phyloP scores from a whole-genome alignment of 352 stramenopile genomes.

The Pythium folliculosum region DNA sequence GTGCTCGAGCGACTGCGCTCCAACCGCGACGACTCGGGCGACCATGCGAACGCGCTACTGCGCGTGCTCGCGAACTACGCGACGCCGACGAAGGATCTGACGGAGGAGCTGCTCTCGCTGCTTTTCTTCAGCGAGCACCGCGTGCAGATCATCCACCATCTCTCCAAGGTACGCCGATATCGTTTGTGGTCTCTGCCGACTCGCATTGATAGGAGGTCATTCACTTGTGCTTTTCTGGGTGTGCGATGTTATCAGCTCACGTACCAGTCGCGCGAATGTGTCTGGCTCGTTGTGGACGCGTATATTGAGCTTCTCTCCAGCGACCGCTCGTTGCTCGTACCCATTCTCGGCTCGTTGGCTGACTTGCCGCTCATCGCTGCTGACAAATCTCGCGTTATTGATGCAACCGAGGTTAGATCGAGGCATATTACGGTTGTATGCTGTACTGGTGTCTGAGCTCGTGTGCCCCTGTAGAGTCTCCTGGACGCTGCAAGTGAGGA shows the following conservation, averaged over 20 bases:
- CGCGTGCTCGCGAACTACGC: conserved; percentile 78
- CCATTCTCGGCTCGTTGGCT: conserved; percentile 74
- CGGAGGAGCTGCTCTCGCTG: conserved; percentile 68
- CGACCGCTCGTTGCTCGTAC: conserved; percentile 75
- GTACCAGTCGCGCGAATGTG: conserved; percentile 80
- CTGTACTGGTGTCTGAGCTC: neutral
- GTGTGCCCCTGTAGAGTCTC: conserved; percentile 36
- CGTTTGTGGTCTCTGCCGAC: neutral
- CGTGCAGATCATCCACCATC: conserved; percentile 77
- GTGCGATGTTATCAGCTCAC: conserved; percentile 47
- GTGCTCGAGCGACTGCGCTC: conserved; percentile 72
- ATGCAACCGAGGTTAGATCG: conserved; percentile 56
- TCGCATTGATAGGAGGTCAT: neutral
- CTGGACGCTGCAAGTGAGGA: conserved; percentile 75
- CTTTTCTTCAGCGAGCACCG: conserved; percentile 76
- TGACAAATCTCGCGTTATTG: conserved; percentile 70
- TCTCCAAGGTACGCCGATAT: conserved; percentile 58
- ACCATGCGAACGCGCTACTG: conserved; percentile 74
- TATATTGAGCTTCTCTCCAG: conserved; percentile 78
- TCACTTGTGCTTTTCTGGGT: conserved; percentile 6
- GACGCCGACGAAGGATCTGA: conserved; percentile 67
- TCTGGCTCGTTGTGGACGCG: conserved; percentile 68
- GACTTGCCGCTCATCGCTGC: conserved; percentile 63
- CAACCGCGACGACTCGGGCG: conserved; percentile 48
- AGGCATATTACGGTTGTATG: neutral